Evolutionary conservation across 2,329 filamentous ascomycete species (phyloP), one percentile per base, ranked within the genome.

Genomic region (Paraphaeosphaeria sporulosa): DNA sequence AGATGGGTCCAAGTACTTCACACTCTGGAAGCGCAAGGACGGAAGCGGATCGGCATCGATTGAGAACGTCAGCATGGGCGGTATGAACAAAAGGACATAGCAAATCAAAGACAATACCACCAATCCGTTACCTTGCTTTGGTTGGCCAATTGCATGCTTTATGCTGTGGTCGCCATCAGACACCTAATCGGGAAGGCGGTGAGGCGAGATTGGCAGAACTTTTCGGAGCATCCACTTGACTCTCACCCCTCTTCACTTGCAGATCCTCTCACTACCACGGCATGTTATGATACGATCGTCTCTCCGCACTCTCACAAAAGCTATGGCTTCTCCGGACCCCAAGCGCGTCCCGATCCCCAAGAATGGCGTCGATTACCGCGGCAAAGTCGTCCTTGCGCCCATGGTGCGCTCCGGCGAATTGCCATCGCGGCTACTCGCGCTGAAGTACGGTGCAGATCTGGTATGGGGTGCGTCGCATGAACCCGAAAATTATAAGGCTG

Each of bases 361-460:
- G 62, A 91, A 90, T 78, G 94, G 94, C 54, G 93, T 97, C 72
- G 93, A 97, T 82, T 98, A 97, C 80, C 88, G 94, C 69, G 91
- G 91, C 79, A 97, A 96, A 79, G 81, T 98, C 66, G 95, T 98
- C 47, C 90, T 99, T 64, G 95, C 95, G 63, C 95, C 95, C 43
- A 99, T 99, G 95, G 94, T 97, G 59, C 90, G 95, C 68, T 96
- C 93, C n/a, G 95, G 95, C 74, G 95, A 99, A 82, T 83, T 97
- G 62, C 94, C 95, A 3, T 95, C 92, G 42, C 89, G 95, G 60
- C 85, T 99, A 27, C 81, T 96, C 46, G 92, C 95, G 34, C 87
- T 99, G 63, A 91, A 96, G 74, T 98, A 99, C 77, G 95, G 95
- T 67, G 95, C 95, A 55, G 95, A 99, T 79, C 84, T 99, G 17